Evolutionary conservation across 73 alveolate species (phyloP).

Genomic region (Paramecium sexaurelia): DNA sequence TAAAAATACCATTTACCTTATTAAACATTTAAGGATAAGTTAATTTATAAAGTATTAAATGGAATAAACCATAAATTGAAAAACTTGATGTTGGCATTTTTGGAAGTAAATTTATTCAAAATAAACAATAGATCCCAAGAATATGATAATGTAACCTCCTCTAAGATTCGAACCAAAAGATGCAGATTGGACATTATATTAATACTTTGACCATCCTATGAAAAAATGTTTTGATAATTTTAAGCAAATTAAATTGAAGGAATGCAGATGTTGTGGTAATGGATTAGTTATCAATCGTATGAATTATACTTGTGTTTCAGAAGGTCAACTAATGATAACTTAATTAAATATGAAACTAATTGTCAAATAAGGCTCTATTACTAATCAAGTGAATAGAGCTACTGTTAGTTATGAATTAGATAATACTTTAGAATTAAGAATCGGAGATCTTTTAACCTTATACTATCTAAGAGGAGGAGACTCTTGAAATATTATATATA

Average conservation of each 20-base stretch:
- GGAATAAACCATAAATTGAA: not conserved
- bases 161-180: conserved; percentile 6
- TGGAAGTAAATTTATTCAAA: not conserved
- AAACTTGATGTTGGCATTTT: conserved; percentile 22
- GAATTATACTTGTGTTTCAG: not conserved
- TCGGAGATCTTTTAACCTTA: not conserved
- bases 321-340: not conserved
- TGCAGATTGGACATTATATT: conserved; percentile 3
- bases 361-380: not conserved
- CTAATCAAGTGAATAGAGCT: not conserved
- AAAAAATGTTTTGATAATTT: conserved; percentile 35
- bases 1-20: not conserved
- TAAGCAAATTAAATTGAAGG: not conserved
- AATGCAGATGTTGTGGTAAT: conserved; percentile 28
- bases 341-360: not conserved
- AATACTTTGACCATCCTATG: conserved; percentile 31
- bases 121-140: not conserved
- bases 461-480: conserved; percentile 44
- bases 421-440: not conserved
- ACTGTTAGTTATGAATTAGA: not conserved
- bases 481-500: not conserved
- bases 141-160: not conserved
- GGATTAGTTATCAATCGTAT: not conserved
- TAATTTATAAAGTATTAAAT: not conserved
- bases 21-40: not conserved